Evolutionary conservation across 169 alveolate species (phyloP).

Genomic region (Hepatocystis sp.): DNA sequence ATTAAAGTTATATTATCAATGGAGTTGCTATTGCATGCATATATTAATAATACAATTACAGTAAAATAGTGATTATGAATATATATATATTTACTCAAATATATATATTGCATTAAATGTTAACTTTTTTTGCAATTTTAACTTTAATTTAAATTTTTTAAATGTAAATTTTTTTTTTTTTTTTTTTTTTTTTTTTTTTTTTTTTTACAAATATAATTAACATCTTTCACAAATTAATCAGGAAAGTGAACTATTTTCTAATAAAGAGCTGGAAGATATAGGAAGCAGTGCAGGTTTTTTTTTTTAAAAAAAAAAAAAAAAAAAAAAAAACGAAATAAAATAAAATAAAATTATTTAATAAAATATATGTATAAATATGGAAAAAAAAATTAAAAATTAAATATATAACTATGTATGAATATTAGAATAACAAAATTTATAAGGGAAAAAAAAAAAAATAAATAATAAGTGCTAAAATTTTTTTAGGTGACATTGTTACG

Average conservation of each 20-base stretch:
- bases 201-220: neutral
- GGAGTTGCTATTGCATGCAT: no score
- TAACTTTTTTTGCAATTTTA: no score
- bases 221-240: slow-evolving; percentile 5
- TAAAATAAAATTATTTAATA: neutral
- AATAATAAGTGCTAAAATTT: slow-evolving; percentile 4
- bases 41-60: no score
- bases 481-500: slow-evolving; percentile 65
- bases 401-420: neutral
- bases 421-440: slow-evolving; percentile 2
- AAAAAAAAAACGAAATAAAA: neutral
- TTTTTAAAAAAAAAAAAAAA: slow-evolving; percentile 11
- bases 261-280: slow-evolving; percentile 59
- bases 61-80: no score
- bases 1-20: no score
- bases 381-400: no score
- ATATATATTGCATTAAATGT: no score
- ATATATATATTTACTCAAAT: no score
- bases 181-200: slow-evolving; percentile 13
- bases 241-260: slow-evolving; percentile 41
- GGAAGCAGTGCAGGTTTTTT: slow-evolving; percentile 77
- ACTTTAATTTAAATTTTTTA: neutral
- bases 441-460: slow-evolving; percentile 17
- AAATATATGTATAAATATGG: neutral
- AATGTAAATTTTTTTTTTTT: no score